phyloP scores from a whole-genome alignment of 2,329 filamentous ascomycete species.

The Whalleya microplaca region DNA sequence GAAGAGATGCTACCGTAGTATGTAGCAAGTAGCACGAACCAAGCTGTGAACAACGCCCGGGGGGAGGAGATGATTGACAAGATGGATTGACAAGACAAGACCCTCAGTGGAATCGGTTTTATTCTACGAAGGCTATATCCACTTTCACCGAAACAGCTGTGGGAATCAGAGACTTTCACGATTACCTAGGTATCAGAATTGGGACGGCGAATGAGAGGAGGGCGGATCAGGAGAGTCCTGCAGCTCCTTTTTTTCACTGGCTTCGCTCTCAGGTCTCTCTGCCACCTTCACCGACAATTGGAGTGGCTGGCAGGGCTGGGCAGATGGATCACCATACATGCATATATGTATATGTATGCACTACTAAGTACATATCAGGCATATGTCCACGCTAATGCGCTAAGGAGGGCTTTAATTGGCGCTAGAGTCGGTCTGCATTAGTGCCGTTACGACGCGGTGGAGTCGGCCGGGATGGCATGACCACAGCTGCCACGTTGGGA shows the following conservation, averaged over 20 bases:
- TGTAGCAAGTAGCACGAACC: background rate
- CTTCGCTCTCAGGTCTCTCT: constrained; percentile 8
- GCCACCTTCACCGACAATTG: constrained; percentile 40
- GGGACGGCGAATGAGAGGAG: constrained; percentile 26
- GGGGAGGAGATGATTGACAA: background rate
- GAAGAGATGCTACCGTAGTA: too few relatives aligned
- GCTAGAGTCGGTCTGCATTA: constrained; percentile 19
- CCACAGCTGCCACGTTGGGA: too few relatives aligned
- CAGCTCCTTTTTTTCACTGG: constrained; percentile 3
- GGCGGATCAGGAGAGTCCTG: constrained; percentile 5
- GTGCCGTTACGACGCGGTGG: constrained; percentile 4
- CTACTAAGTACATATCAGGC: too few relatives aligned
- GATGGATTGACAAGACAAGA: background rate
- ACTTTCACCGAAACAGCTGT: too few relatives aligned
- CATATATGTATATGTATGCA: too few relatives aligned
- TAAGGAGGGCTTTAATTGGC: constrained; percentile 18
- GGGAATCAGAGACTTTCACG: too few relatives aligned
- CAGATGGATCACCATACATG: too few relatives aligned
- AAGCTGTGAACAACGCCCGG: background rate
- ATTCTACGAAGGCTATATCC: background rate
- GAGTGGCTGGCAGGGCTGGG: constrained; percentile 35
- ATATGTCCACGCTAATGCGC: too few relatives aligned
- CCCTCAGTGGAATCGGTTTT: background rate
- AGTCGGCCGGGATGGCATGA: background rate
- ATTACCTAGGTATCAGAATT: too few relatives aligned